phyloP scores from a whole-genome alignment of 176 grass and related monocot species.

The Musa itinerans region DNA sequence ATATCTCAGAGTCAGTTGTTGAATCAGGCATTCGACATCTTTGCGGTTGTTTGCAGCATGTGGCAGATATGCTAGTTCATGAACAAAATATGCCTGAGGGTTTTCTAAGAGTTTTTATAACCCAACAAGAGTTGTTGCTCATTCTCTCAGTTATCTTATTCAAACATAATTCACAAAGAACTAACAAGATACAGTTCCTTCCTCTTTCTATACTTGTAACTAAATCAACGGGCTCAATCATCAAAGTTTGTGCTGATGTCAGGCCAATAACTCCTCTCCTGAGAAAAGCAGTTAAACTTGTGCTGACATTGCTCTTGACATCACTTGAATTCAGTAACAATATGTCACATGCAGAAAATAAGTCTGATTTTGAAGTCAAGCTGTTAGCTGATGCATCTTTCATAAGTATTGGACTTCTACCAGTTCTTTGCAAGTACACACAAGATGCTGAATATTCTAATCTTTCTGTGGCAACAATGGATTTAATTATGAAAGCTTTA shows the following conservation, averaged over 20 bases:
- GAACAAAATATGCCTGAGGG: constrained; percentile 35
- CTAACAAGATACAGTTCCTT: constrained; percentile 15
- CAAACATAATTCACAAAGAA: constrained; percentile 30
- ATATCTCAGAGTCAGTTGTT: constrained; percentile 38
- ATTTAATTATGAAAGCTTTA: constrained; percentile 65
- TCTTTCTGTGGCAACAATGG: constrained; percentile 63
- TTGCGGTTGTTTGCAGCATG: constrained; percentile 47
- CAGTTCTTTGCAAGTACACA: constrained; percentile 71
- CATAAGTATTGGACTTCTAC: constrained; percentile 49
- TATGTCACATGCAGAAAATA: constrained; percentile 28
- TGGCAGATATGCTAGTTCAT: constrained; percentile 40
- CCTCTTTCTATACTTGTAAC: constrained; percentile 46
- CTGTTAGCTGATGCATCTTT: constrained; percentile 42
- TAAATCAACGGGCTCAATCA: constrained; percentile 42
- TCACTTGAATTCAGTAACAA: constrained; percentile 39
- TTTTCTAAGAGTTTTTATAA: constrained; percentile 43
- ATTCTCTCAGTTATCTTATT: constrained; percentile 42
- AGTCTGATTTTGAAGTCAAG: constrained; percentile 30
- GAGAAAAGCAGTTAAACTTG: constrained; percentile 49
- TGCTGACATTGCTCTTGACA: constrained; percentile 55
- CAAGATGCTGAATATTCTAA: constrained; percentile 52
- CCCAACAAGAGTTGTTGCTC: constrained; percentile 60
- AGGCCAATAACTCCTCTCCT: constrained; percentile 37
- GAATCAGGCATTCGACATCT: constrained; percentile 40
- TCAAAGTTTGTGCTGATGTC: constrained; percentile 51